Base-by-base conservation (phyloP, 2,329 filamentous ascomycete species). In the Myriosclerotinia scirpicola region DNA sequence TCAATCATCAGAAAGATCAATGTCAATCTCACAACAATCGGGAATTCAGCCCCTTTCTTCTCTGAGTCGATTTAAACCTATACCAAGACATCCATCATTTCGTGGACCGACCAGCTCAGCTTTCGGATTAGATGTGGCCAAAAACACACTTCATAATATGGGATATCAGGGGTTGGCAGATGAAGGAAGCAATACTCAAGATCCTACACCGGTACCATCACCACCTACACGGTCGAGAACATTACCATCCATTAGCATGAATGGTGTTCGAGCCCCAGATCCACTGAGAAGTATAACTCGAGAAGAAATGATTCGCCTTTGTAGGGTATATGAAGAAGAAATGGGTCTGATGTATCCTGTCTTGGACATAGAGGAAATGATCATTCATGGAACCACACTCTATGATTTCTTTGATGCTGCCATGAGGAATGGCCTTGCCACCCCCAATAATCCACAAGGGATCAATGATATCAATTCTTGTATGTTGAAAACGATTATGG, bases 301-400 rank as follows among this genome's bases (percentile, higher is more conserved):
- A 73, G 87, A 93, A 46, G 93, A 97, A 75, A 91, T 95, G 73
- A 77, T 94, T 26, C 86, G 92, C 1, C 79, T 97, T 17, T 92
- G 91, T 71, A 83, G 86, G 17, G 81, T 96, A 0, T 94, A 95
- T 75, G 91, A 96, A 71, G 93, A 97, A 73, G 93, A 97, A 76
- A 89, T 96, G 73, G 92, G 92, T 54, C 85, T 94, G 73, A 96
- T 97, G 92, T 97, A 96, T 76, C 94, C 94, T 0, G 85, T 97
- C 5, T 78, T 96, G 56, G 85, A 91, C 71, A 90, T 96, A 46
- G 85, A 90, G 53, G 83, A 83, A 53, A 81, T 96, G 50, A 87
- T 91, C 48, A 81, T 82, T 7, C 90, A 96, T 76, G 88, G 89
- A 8, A 87, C 85, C 69, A 83, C 84, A 67, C 80, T 97, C 1